Percentiles rank a stretch among this genome's conserved stretches.
phyloP scores from a whole-genome alignment of 805 yeast species.

The Lipomyces orientalis region DNA sequence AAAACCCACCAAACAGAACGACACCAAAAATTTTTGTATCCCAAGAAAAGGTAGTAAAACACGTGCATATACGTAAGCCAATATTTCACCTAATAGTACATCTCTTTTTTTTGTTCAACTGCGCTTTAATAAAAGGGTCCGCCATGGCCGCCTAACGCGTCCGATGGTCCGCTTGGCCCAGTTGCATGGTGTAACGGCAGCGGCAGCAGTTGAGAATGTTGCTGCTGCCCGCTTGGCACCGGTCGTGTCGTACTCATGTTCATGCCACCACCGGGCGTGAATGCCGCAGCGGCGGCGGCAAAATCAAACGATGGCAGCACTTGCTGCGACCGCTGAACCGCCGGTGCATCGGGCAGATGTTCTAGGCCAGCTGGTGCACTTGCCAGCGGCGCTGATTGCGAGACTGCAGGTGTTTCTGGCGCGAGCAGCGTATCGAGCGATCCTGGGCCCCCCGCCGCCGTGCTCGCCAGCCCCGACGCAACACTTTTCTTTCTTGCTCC shows the following conservation, averaged over 20 bases:
- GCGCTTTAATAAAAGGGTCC: background rate
- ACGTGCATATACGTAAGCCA: background rate
- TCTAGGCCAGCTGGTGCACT: background rate
- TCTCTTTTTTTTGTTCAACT: background rate
- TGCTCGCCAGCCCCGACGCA: background rate
- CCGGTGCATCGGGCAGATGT: background rate
- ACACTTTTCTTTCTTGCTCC: background rate
- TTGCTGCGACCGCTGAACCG: background rate
- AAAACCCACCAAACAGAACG: background rate
- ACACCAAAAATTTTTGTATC: background rate
- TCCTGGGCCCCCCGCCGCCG: background rate
- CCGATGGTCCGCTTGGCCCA: background rate
- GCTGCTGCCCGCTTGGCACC: background rate
- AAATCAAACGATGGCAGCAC: slow-evolving; percentile 1
- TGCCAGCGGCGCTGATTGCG: background rate
- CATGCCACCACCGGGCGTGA: background rate
- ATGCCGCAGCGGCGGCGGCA: slow-evolving; percentile 1
- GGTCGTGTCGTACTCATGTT: slow-evolving; percentile 1
- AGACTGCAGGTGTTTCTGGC: background rate
- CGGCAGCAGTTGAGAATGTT: background rate
- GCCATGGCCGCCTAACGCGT: background rate
- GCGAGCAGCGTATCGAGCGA: background rate
- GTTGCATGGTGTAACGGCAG: background rate
- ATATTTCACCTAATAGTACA: background rate
- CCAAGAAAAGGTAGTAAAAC: background rate